Percentiles rank a stretch among this genome's conserved stretches.
Evolutionary conservation across 1,284 basidiomycete genomes (phyloP).

Genomic region (Moniliella sp.): DNA sequence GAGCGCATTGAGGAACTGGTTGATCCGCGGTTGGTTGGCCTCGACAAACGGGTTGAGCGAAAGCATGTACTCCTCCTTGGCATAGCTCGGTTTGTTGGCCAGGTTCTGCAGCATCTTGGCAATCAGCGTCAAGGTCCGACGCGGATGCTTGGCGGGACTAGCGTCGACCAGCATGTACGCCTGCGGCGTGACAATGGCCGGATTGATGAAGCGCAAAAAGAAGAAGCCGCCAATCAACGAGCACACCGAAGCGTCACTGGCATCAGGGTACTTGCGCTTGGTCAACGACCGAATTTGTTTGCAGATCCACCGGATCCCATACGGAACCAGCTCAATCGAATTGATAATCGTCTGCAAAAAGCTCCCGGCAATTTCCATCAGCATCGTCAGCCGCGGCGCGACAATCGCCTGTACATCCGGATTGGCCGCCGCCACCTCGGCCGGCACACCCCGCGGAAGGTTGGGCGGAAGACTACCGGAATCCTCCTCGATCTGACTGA

Average conservation of each 20-base stretch:
- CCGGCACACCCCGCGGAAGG: slow-evolving; percentile 69
- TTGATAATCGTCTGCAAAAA: slow-evolving; percentile 97
- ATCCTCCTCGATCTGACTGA: slow-evolving; percentile 89
- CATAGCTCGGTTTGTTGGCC: slow-evolving; percentile 91
- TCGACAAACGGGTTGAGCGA: slow-evolving; percentile 93
- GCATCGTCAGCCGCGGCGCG: slow-evolving; percentile 77
- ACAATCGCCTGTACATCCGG: slow-evolving; percentile 90
- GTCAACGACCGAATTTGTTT: slow-evolving; percentile 93
- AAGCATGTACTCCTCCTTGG: slow-evolving; percentile 96
- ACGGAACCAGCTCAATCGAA: slow-evolving; percentile 86
- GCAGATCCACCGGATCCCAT: slow-evolving; percentile 98
- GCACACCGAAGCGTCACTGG: slow-evolving; percentile 87
- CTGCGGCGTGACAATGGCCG: slow-evolving; percentile 96
- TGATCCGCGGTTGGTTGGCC: slow-evolving; percentile 87
- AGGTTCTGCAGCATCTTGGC: slow-evolving; percentile 99
- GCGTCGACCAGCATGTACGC: slow-evolving; percentile 98
- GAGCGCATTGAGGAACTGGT: slow-evolving; percentile 79
- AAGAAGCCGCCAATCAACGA: slow-evolving; percentile 97
- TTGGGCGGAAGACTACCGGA: slow-evolving; percentile 70
- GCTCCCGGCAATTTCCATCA: slow-evolving; percentile 95
- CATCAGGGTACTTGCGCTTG: slow-evolving; percentile 91
- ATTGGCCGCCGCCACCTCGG: slow-evolving; percentile 78
- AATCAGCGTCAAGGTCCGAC: slow-evolving; percentile 83
- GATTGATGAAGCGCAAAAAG: slow-evolving; percentile 98
- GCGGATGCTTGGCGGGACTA: slow-evolving; percentile 83